These are phyloP conservation scores for Solanum corneliomulleri DNA, from an alignment of 257 asterid species.

Conservation along the genomic window DNA sequence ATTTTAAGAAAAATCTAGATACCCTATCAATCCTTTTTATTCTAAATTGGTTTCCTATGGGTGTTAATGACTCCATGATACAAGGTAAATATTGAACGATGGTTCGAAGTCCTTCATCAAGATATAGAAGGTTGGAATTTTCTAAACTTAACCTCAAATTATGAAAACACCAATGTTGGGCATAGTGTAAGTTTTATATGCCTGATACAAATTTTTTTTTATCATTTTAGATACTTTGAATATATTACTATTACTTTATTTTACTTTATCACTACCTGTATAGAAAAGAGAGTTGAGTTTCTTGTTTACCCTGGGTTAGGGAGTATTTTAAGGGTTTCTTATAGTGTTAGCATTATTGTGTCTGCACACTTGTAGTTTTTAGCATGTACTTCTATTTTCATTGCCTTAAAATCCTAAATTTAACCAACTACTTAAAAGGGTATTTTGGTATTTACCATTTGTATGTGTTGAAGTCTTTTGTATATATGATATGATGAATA, in stretches of 20 bases:
- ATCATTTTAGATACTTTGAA: too few species aligned
- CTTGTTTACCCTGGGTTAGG: not conserved
- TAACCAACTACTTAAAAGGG: too few species aligned
- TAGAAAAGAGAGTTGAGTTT: too few species aligned
- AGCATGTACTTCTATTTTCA: too few species aligned
- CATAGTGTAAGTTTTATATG: conserved; percentile 62
- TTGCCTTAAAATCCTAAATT: too few species aligned
- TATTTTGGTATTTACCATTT: too few species aligned
- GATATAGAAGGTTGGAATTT: not conserved
- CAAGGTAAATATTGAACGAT: not conserved
- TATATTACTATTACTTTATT: too few species aligned
- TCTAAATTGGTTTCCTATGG: not conserved
- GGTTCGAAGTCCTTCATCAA: not conserved
- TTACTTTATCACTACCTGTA: too few species aligned
- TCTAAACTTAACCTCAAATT: not conserved
- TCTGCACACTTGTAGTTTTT: not conserved
- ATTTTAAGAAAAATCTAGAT: not conserved
- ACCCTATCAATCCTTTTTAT: not conserved
- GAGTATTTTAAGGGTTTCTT: not conserved
- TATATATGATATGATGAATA: too few species aligned
- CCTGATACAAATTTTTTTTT: not conserved
- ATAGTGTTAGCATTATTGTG: too few species aligned
- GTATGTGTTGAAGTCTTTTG: too few species aligned
- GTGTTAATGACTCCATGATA: not conserved
- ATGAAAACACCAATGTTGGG: conserved; percentile 35